A percentile compares a stretch with the other conserved stretches of the same genome.
Evolutionary conservation across 306 rosid species (phyloP).

Genomic region (Sechiopsis laciniata): DNA sequence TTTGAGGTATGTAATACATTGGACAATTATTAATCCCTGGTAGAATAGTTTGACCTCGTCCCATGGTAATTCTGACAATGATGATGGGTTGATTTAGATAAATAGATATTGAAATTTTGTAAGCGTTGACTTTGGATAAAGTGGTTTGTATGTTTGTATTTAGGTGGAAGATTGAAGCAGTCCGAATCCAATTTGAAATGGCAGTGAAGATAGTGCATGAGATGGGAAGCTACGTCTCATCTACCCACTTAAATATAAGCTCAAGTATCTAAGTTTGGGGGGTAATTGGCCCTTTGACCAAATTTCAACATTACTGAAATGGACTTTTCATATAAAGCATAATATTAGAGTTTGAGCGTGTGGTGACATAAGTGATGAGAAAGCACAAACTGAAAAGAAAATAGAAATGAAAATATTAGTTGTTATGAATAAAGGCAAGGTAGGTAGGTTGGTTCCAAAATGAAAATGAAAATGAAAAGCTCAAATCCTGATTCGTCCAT

Average conservation of each 20-base stretch:
- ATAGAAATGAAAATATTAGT: neutral
- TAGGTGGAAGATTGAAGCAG: neutral
- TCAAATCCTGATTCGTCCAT: constrained; percentile 35
- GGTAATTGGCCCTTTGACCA: neutral
- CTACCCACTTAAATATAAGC: neutral
- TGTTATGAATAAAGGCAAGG: constrained; percentile 7
- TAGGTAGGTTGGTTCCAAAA: neutral
- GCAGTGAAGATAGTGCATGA: no score
- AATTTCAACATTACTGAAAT: neutral
- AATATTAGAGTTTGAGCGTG: neutral
- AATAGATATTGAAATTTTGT: no score
- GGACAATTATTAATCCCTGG: no score
- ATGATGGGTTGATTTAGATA: no score
- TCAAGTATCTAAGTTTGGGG: neutral
- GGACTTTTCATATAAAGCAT: neutral
- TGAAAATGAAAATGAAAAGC: neutral
- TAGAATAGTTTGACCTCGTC: no score
- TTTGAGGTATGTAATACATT: no score
- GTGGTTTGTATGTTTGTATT: neutral
- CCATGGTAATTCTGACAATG: no score
- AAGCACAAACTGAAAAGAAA: neutral
- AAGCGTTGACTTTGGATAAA: neutral
- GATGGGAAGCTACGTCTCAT: no score
- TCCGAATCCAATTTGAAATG: neutral
- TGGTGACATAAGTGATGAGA: neutral